Base-by-base conservation (phyloP, 352 stramenopile genomes). In the Thalassiosira gravida region DNA sequence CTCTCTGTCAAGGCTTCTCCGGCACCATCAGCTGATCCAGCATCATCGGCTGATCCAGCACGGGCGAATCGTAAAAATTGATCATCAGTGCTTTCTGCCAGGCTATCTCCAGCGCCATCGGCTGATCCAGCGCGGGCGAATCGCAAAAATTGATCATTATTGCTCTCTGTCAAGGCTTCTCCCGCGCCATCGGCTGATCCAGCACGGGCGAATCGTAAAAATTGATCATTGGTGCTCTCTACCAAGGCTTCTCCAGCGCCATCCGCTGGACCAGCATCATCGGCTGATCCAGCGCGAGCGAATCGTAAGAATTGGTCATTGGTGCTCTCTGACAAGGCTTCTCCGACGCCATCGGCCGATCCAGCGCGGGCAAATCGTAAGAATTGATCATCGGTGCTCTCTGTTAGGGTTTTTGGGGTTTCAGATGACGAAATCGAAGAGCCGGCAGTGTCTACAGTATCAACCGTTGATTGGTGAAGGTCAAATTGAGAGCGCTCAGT, bases 151-250 rank as follows among this genome's bases (percentile, higher is more conserved):
- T 52, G 5, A 50, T 64, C 50, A 44, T 72, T 30, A 22, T 53
- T 22, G n/a, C 42, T 50, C 3, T 16, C 42, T 20, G 42, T 22
- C n/a, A 2, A 2, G 16, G 16, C 42, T 50, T 16, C 16, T 50
- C 2, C 11, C 3, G 42, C 42, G n/a, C 5, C 42, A 13, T 37
- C 24, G 9, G 50, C 32, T 32, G 25, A 20, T 58, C 49, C 56
- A 49, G 39, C 73, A n/a, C 58, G 56, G 9, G 78, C 78, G 49
- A 76, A 78, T 39, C 62, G 53, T 7, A 74, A 73, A 57, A 86
- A 86, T 46, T 76, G 29, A 46, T 86, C 58, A 58, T 58, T 22
- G 9, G 22, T 27, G 2, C 25, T 42, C 24, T 39, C 50, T 1
- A 1, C 29, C 25, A 16, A 14, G 27, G 29, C 27, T 16, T 11